These are phyloP conservation scores for Coniferiporia weirii DNA, from an alignment of 1,284 basidiomycete species.

Conservation along the genomic window DNA sequence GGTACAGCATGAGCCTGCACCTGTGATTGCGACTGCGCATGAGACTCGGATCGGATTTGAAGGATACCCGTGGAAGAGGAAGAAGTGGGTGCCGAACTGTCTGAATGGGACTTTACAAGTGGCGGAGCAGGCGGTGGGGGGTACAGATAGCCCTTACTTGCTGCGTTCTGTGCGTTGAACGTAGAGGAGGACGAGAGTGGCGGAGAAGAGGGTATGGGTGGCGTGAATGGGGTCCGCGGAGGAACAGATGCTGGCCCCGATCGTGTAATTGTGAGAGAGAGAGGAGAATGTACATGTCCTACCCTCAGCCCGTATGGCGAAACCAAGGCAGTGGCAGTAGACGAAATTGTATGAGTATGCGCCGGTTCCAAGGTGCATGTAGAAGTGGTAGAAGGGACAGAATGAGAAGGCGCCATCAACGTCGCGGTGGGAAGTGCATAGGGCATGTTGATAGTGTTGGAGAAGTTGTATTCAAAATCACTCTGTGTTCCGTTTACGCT, in stretches of 20 bases:
- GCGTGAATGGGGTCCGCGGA: background rate
- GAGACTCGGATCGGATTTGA: background rate
- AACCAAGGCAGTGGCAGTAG: background rate
- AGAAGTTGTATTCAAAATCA: background rate
- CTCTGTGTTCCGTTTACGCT: background rate
- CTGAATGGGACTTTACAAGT: slow-evolving; percentile 4
- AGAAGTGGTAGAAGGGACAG: background rate
- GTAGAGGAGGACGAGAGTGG: background rate
- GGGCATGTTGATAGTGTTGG: background rate
- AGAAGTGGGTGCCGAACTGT: background rate
- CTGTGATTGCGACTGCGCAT: background rate
- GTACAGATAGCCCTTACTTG: background rate
- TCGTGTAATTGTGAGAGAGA: background rate
- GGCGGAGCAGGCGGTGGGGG: background rate
- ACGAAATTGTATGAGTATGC: background rate
- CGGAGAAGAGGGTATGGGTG: background rate
- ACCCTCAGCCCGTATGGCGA: background rate
- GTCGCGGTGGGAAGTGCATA: slow-evolving; percentile 7
- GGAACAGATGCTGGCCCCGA: slow-evolving; percentile 10
- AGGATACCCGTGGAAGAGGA: background rate
- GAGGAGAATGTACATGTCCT: background rate
- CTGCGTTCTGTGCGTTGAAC: background rate
- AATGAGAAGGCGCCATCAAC: background rate
- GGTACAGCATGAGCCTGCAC: background rate
- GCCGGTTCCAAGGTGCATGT: background rate